Base-by-base conservation (phyloP, 2,329 filamentous ascomycete species). In the Sporothrix humicola region DNA sequence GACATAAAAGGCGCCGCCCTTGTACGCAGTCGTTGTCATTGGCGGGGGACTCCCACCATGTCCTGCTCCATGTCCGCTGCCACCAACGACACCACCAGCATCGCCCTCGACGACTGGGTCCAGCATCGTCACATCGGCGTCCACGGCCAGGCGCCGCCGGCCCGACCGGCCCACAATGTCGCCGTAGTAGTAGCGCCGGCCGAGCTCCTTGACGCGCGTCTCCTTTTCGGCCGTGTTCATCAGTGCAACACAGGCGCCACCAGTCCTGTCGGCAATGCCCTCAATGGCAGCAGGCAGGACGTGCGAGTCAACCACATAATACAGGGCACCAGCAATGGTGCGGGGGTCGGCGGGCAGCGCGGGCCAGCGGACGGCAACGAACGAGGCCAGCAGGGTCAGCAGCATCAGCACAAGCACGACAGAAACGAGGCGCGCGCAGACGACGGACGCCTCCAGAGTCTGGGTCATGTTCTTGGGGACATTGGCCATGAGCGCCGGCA, bases 401-500 rank as follows among this genome's bases (percentile, higher is more conserved):
- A 85, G 78, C 84, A 87, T 86, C 42, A 84, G 72, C 1, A 78
- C 80, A 8, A 88, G 73, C 3, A 85, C 78, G 0, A 81, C 76
- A 1, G 82, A 79, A 0, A 81, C 80, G 10, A 86, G 74, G 42
- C 82, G 82, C 0, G 83, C 81, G 74, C 83, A 87, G 6, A 83
- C 78, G 0, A 79, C 79, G 66, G 85, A 83, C 0, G 84, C 81
- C 17, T 77, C 77, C 48, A 80, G 78, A 0, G 81, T 82, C 70
- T 85, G 83, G 0, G 82, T 81, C 1, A 83, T 80, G 71, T 81
- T 84, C 77, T 85, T 86, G 0, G 85, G 83, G 1, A 87, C 81
- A 74, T 86, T 87, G 76, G 84, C 81, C 2, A 88, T 81, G 1
- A 85, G 79, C 23, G 87, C 79, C 1, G 85, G 86, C n/a, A 88